A percentile compares a stretch with the other conserved stretches of the same genome.
phyloP scores from a whole-genome alignment of 768 basidiomycete species.

The Tricholomella constricta region DNA sequence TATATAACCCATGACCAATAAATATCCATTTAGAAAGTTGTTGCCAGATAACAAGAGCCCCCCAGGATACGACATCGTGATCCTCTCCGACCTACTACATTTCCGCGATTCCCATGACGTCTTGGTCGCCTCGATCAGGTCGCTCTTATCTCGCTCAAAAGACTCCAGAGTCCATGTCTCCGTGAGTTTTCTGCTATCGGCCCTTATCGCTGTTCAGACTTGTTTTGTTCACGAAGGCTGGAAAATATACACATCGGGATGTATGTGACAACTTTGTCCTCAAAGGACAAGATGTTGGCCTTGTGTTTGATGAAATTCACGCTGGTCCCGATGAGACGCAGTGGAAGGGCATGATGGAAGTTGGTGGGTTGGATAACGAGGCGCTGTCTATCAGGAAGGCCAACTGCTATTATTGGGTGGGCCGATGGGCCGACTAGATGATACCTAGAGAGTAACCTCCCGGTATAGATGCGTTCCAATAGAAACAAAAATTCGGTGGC shows the following conservation, averaged over 20 bases:
- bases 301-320: slow-evolving; percentile 49
- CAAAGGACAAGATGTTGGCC: slow-evolving; percentile 38
- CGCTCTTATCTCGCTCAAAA: slow-evolving; percentile 46
- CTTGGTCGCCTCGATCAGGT: slow-evolving; percentile 50
- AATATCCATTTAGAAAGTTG: slow-evolving; percentile 16
- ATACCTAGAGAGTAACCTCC: too few species aligned
- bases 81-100: slow-evolving; percentile 75
- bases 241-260: slow-evolving; percentile 56
- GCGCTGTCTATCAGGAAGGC: slow-evolving; percentile 54
- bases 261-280: slow-evolving; percentile 58
- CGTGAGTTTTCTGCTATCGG: slow-evolving; percentile 27
- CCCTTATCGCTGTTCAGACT: too few species aligned
- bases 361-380: slow-evolving; percentile 48
- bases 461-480: too few species aligned
- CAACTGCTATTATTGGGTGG: slow-evolving; percentile 68
- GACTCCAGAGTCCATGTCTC: slow-evolving; percentile 57
- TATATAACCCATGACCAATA: not conserved
- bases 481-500: too few species aligned
- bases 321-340: slow-evolving; percentile 28
- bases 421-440: slow-evolving; percentile 46
- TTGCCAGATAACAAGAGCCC: slow-evolving; percentile 10
- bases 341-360: slow-evolving; percentile 51
- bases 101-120: slow-evolving; percentile 62
- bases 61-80: slow-evolving; percentile 55
- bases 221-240: too few species aligned